Conservation (phyloP, 2,329 filamentous ascomycete species). For the Chaetomium olivaceum region DNA sequence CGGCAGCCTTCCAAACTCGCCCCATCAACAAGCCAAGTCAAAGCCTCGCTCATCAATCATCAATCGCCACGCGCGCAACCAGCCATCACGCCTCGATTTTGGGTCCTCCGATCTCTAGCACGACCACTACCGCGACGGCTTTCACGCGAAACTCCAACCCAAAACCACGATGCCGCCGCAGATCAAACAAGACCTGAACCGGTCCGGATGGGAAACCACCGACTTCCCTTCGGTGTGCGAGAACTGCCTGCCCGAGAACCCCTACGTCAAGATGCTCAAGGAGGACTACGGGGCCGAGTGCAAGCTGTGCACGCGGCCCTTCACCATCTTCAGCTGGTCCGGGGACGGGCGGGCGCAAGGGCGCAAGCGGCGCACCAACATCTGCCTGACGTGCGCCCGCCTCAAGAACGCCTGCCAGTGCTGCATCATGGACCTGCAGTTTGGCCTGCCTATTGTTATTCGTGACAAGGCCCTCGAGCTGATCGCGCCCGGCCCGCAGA, state of each 20-base stretch:
- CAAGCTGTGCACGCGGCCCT: slow-evolving; percentile 88
- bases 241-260: slow-evolving; percentile 91
- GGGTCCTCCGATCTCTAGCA: background rate
- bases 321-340: slow-evolving; percentile 95
- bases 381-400: slow-evolving; percentile 93
- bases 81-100: slow-evolving; percentile 5
- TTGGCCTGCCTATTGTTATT: slow-evolving; percentile 91
- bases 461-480: slow-evolving; percentile 97
- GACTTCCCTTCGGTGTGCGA: slow-evolving; percentile 89
- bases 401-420: slow-evolving; percentile 99
- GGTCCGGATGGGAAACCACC: slow-evolving; percentile 93
- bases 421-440: slow-evolving; percentile 97
- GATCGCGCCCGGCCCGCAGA: slow-evolving; percentile 89
- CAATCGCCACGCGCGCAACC: slow-evolving; percentile 10
- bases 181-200: slow-evolving; percentile 94
- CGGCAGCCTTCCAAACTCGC: slow-evolving; percentile 12
- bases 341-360: slow-evolving; percentile 76
- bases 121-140: background rate
- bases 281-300: slow-evolving; percentile 90
- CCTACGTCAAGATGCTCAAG: slow-evolving; percentile 98
- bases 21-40: background rate
- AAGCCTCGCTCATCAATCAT: background rate
- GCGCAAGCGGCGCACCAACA: slow-evolving; percentile 89
- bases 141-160: background rate
- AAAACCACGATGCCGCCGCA: slow-evolving; percentile 71